Percentiles rank a stretch among this genome's conserved stretches.
These are phyloP conservation scores for Colletotrichum magnum DNA, from an alignment of 2,329 filamentous ascomycete species.

Conservation along the genomic window DNA sequence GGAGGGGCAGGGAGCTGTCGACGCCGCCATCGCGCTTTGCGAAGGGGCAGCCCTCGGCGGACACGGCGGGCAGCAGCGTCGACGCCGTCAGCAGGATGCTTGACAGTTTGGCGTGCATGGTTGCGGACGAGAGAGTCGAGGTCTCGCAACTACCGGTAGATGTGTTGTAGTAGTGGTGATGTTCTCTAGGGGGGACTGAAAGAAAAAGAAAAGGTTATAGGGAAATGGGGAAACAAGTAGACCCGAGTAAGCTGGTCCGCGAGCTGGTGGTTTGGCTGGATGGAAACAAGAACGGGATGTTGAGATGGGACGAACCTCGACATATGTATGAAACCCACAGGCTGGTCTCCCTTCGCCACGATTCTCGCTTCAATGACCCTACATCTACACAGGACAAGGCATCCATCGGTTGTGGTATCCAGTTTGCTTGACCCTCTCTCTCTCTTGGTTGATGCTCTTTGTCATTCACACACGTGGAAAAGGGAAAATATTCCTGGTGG, in stretches of 20 bases:
- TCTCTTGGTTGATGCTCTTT: background rate
- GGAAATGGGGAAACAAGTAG: background rate
- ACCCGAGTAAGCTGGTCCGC: background rate
- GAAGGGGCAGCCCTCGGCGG: constrained; percentile 31
- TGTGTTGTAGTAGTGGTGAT: background rate
- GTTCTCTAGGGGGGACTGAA: background rate
- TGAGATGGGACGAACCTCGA: constrained; percentile 36
- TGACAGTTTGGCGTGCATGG: constrained; percentile 38
- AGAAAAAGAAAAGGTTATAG: background rate
- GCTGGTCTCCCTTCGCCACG: background rate
- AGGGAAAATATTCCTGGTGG: background rate
- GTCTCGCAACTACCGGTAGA: too few relatives aligned
- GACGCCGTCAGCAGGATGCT: constrained; percentile 32
- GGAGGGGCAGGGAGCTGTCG: constrained; percentile 29
- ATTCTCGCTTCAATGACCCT: constrained; percentile 2
- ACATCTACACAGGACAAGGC: too few relatives aligned
- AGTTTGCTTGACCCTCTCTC: background rate
- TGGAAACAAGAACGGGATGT: background rate
- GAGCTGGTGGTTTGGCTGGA: background rate
- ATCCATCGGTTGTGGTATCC: too few relatives aligned
- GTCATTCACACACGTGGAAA: constrained; percentile 8
- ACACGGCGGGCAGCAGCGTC: constrained; percentile 22
- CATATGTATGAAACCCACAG: constrained; percentile 28
- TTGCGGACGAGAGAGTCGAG: too few relatives aligned
- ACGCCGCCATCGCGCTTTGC: constrained; percentile 35